phyloP scores from a whole-genome alignment of 2,329 filamentous ascomycete genomes.

The Neoascochyta sp. region DNA sequence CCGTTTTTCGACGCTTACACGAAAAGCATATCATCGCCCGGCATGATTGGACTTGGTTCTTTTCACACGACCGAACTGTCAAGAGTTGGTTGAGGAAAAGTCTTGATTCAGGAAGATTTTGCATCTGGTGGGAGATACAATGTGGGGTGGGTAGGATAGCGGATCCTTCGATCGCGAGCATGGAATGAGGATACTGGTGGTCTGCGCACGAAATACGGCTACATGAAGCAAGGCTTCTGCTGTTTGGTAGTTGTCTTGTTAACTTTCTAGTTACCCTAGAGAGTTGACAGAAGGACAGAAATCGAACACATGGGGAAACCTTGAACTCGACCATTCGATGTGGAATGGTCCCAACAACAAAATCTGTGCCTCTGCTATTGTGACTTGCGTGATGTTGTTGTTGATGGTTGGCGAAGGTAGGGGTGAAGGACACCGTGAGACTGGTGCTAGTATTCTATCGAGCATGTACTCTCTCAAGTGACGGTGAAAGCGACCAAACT shows the following conservation, averaged over 20 bases:
- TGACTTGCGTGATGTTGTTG: no score
- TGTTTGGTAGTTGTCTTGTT: slow-evolving; percentile 12
- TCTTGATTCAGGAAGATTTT: slow-evolving; percentile 35
- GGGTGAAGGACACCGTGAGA: no score
- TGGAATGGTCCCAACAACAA: no score
- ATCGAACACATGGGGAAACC: slow-evolving; percentile 16
- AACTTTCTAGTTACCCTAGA: slow-evolving; percentile 4
- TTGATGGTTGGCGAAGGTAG: no score
- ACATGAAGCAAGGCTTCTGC: slow-evolving; percentile 21
- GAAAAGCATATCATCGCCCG: slow-evolving; percentile 38
- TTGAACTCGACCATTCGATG: no score
- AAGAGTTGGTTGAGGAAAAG: slow-evolving; percentile 36
- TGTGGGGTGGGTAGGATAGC: slow-evolving; percentile 32
- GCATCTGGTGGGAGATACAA: slow-evolving; percentile 32
- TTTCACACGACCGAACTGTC: slow-evolving; percentile 32
- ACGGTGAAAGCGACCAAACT: no score
- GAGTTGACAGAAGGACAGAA: slow-evolving; percentile 7
- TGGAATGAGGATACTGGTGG: slow-evolving; percentile 30
- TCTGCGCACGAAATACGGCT: slow-evolving; percentile 23
- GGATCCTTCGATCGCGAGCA: slow-evolving; percentile 31
- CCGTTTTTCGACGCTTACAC: slow-evolving; percentile 37
- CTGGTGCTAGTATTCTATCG: no score
- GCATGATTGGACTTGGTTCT: slow-evolving; percentile 37
- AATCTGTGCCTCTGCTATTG: no score
- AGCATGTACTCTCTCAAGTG: no score